Conservation (phyloP, 2,329 filamentous ascomycete genomes). For the Neofusicoccum parvum region DNA sequence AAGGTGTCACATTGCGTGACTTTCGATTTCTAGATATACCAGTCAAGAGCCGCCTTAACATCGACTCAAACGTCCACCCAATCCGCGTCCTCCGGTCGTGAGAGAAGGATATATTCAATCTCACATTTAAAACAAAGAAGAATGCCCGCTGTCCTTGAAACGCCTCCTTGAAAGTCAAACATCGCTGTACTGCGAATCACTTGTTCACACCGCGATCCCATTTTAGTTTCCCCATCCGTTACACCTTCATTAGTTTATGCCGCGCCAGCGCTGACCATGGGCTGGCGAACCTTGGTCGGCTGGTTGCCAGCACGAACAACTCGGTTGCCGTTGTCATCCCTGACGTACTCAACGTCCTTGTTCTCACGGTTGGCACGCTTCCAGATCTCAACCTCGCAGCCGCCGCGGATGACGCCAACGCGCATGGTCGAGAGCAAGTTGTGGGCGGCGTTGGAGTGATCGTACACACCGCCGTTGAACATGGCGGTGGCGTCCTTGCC, state of each 20-base stretch:
- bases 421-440: conserved; percentile 48
- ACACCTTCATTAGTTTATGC: conserved; percentile 55
- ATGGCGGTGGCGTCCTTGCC: conserved; percentile 48
- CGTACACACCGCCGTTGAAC: conserved; percentile 49
- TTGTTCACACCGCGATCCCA: background rate
- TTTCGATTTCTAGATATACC: background rate
- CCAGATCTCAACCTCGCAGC: conserved; percentile 49
- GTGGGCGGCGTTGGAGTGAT: conserved; percentile 46
- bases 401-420: conserved; percentile 46
- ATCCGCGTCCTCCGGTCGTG: background rate
- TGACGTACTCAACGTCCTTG: conserved; percentile 78
- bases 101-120: conserved; percentile 2
- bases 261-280: conserved; percentile 80
- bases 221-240: background rate
- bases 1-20: background rate
- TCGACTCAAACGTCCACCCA: conserved; percentile 3
- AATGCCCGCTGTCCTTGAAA: conserved; percentile 4
- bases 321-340: conserved; percentile 77
- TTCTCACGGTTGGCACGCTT: conserved; percentile 46
- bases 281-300: conserved; percentile 79
- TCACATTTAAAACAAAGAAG: background rate
- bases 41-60: background rate
- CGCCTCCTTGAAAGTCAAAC: background rate
- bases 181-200: background rate
- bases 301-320: conserved; percentile 86